phyloP scores from a whole-genome alignment of 2,329 filamentous ascomycete genomes.

The Aspergillus sp. region DNA sequence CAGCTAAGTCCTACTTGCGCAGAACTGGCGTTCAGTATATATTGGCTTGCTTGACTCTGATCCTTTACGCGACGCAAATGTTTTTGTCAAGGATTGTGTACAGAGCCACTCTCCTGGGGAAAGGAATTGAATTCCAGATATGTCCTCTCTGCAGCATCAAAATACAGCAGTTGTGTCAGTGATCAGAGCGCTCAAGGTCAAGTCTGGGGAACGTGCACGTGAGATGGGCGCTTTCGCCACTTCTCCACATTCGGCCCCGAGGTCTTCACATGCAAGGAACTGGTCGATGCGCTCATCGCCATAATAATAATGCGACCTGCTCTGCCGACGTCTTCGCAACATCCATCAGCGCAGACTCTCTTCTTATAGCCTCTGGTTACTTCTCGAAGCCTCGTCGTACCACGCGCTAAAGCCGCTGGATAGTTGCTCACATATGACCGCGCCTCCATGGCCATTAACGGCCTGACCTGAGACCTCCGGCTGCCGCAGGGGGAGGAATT shows the following conservation, averaged over 20 bases:
- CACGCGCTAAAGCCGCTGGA: background rate
- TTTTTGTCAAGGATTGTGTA: background rate
- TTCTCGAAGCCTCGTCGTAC: background rate
- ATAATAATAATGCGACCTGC: conserved; percentile 22
- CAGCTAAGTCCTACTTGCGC: background rate
- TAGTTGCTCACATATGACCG: conserved; percentile 15
- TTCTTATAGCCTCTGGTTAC: background rate
- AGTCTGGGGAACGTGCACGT: conserved; percentile 28
- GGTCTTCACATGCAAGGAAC: conserved; percentile 31
- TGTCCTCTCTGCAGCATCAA: background rate
- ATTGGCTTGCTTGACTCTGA: background rate
- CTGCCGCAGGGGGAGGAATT: conserved; percentile 18
- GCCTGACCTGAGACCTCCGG: conserved; percentile 21
- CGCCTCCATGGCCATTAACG: conserved; percentile 24
- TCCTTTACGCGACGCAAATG: background rate
- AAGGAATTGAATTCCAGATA: background rate
- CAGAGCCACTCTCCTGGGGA: background rate
- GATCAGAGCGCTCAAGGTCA: background rate
- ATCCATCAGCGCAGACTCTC: background rate
- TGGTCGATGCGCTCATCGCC: conserved; percentile 8
- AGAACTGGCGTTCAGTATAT: background rate
- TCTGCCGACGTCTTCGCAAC: conserved; percentile 11
- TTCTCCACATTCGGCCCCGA: conserved; percentile 26
- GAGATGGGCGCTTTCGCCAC: conserved; percentile 20
- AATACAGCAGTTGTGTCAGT: background rate